Evolutionary conservation across 352 stramenopile species (phyloP), one percentile per base, ranked within the genome.

Genomic region (Pythium diclinum): DNA sequence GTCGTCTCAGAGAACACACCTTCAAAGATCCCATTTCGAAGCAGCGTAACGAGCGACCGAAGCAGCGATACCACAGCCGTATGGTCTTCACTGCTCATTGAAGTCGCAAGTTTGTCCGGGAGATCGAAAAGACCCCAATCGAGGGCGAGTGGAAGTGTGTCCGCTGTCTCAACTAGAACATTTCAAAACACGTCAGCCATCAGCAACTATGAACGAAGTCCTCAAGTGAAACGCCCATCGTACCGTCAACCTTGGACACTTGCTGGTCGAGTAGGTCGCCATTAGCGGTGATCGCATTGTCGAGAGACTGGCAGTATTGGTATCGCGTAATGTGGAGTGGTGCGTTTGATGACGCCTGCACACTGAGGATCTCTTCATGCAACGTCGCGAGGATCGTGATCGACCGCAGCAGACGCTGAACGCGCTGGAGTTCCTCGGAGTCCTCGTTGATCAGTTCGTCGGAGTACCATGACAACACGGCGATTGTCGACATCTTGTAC

Each of bases 61-160:
- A 93, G 71, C 5, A 93, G 67, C 5, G 76, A 76, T 8, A 90
- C 63, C 1, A 85, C 81, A 2, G 84, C 82, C 0, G 61, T 63
- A 59, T 94, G 85, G 61, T 94, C 85, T 81, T 94, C 85, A 34
- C 85, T 94, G 66, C 74, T 94, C 85, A 94, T 91, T 0, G 85
- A 91, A 3, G 77, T 89, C 8, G 85, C 83, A 11, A 94, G 60
- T 36, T 68, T 79, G 25, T 89, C 57, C 3, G 88, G 71, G 56
- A 84, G 77, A 44, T 92, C 80, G 47, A 91, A 92, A 25, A 94
- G 63, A 0, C 71, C 72, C 85, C 85, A 94, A 38, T 90, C 77
- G 4, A 94, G 65, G 3, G 83, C 83, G n/a, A 94, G 68, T 5
- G 81, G 75, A 21, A 85, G 63, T 0, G 72, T 78, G 59, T 94